Evolutionary conservation across 768 basidiomycete species (phyloP).

Genomic region (Podaxis mareebaensis): DNA sequence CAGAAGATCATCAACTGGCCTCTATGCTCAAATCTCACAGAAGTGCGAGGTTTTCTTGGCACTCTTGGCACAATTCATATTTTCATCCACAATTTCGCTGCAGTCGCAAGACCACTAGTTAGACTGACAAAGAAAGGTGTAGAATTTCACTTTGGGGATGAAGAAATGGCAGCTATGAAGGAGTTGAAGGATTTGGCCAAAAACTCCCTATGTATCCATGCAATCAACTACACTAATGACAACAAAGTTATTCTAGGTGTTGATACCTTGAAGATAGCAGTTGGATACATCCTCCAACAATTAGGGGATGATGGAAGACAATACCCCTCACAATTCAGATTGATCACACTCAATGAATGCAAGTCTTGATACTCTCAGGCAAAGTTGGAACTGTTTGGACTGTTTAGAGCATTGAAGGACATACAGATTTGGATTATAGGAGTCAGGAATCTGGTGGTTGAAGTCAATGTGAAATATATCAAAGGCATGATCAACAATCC

Average conservation of each 20-base stretch:
- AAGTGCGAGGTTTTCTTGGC: constrained; percentile 26
- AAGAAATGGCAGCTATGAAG: constrained; percentile 6
- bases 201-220: constrained; percentile 9
- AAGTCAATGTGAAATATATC: no score
- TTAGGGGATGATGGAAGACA: constrained; percentile 12
- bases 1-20: constrained; percentile 27
- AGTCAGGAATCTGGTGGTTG: no score
- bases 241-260: constrained; percentile 21
- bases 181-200: constrained; percentile 1
- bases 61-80: constrained; percentile 10
- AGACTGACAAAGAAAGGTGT: constrained; percentile 25
- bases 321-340: constrained; percentile 17
- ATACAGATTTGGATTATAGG: no score
- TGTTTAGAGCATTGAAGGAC: no score
- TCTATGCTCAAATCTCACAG: constrained; percentile 15
- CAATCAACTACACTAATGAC: constrained; percentile 17
- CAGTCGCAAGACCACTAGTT: constrained; percentile 17
- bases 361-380: no score
- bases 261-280: constrained; percentile 20
- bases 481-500: no score
- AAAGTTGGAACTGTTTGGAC: no score
- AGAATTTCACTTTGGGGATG: constrained; percentile 21
- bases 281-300: constrained; percentile 19
- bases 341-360: no score
- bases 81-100: constrained; percentile 28